Base-by-base conservation (phyloP, 306 rosid species). In the Sesbania bispinosa region DNA sequence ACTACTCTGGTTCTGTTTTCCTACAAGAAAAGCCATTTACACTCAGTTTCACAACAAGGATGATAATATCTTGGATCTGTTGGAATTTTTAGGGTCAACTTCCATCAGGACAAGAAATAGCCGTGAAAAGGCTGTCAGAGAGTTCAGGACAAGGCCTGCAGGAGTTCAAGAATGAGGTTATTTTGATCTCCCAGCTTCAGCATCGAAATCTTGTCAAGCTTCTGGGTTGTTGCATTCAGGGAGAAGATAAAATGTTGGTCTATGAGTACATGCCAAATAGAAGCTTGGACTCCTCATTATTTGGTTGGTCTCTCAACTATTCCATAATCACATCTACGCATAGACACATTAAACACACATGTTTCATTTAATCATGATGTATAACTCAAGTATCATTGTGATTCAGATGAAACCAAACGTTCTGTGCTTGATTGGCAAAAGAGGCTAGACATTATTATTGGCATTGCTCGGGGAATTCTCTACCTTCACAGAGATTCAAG, bases 401-500 rank as follows among this genome's bases (percentile, higher is more conserved):
- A 63, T 39, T 53, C 82, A 85, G 89, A 85, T 85, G 82, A 79
- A 27, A 51, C 42, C 26, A 82, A 77, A 30, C 79, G 83, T n/a
- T 10, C n/a, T 16, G 20, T 38, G 11, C 83, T 85, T 6, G 65
- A 57, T 47, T 85, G 89, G 87, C 66, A 82, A 73, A 73, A 64
- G 70, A 76, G 89, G 69, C 23, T 63, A 26, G 81, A 79, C 57
- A 85, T 85, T 42, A 74, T 85, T 29, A 73, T 73, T 11, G 89
- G 87, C 41, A 82, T 82, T 41, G 89, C 87, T 52, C 69, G 89
- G n/a, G 89, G 89, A 48, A 77, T 85, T 59, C 77, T 85, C 41
- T 85, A 85, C 65, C 87, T 85, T 47, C 89, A 85, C 18, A 69
- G 89, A 79, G 89, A 85, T 69, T 82, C 89, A 23, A 76, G 85